Conservation (phyloP, 1,139 yeast species). For the Geotrichum carabidarum region DNA sequence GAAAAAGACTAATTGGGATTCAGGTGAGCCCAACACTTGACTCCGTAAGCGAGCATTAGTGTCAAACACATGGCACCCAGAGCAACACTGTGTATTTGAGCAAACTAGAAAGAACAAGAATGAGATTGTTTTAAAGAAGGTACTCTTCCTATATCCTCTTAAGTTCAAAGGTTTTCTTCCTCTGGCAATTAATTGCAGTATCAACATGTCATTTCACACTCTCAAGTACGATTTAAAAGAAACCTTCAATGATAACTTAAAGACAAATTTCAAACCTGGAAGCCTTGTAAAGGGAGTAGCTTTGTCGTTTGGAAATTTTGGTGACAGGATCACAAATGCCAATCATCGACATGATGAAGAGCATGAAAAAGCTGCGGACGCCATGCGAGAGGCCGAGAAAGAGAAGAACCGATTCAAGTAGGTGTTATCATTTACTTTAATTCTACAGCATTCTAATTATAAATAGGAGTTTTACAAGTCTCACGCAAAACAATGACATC, state of each 20-base stretch:
- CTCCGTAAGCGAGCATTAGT: too few relatives aligned
- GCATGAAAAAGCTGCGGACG: slow-evolving; percentile 21
- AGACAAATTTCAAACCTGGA: slow-evolving; percentile 14
- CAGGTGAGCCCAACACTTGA: too few relatives aligned
- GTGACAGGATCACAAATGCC: slow-evolving; percentile 21
- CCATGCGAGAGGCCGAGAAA: slow-evolving; percentile 22
- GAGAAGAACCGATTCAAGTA: slow-evolving; percentile 19
- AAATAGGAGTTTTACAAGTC: slow-evolving; percentile 46
- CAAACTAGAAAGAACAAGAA: too few relatives aligned
- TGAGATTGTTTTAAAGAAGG: too few relatives aligned
- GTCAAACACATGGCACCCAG: too few relatives aligned
- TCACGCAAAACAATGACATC: slow-evolving; percentile 52
- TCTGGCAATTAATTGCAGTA: background rate
- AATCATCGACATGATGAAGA: slow-evolving; percentile 24
- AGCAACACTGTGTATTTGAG: too few relatives aligned
- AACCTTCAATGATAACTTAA: slow-evolving; percentile 17
- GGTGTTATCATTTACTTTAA: background rate
- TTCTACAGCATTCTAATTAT: background rate
- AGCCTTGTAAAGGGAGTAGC: slow-evolving; percentile 18
- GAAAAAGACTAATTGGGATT: too few relatives aligned
- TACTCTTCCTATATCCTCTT: too few relatives aligned
- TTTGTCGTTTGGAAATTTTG: slow-evolving; percentile 20
- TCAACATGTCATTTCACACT: slow-evolving; percentile 19
- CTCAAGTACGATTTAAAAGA: slow-evolving; percentile 18
- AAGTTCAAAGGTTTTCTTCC: too few relatives aligned